A percentile compares a stretch with the other conserved stretches of the same genome.
phyloP scores from a whole-genome alignment of 805 yeast genomes.

The Candida xyloterini region DNA sequence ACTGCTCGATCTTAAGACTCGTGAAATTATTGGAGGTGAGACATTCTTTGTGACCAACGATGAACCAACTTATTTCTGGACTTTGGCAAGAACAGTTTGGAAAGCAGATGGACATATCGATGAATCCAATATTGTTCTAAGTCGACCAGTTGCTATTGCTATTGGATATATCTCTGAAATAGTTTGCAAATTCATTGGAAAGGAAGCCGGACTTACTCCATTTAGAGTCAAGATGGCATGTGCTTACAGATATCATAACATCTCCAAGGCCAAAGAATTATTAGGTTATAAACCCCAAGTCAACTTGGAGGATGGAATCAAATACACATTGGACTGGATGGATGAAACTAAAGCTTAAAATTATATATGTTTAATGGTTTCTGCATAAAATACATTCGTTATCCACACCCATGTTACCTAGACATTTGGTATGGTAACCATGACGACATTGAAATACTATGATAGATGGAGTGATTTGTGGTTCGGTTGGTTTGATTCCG shows the following conservation, averaged over 20 bases:
- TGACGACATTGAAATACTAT: slow-evolving; percentile 64
- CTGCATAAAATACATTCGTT: slow-evolving; percentile 42
- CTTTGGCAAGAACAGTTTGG: slow-evolving; percentile 95
- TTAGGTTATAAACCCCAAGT: slow-evolving; percentile 82
- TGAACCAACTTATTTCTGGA: slow-evolving; percentile 94
- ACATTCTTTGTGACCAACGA: slow-evolving; percentile 90
- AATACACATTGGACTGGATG: slow-evolving; percentile 82
- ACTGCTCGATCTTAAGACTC: slow-evolving; percentile 46
- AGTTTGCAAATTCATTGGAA: slow-evolving; percentile 65
- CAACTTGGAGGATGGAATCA: slow-evolving; percentile 74
- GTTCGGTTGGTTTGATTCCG: slow-evolving; percentile 12
- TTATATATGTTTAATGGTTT: background rate
- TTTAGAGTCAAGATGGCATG: slow-evolving; percentile 91
- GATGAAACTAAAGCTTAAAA: slow-evolving; percentile 49
- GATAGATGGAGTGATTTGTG: slow-evolving; percentile 30
- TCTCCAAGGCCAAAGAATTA: slow-evolving; percentile 74
- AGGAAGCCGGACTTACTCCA: slow-evolving; percentile 93
- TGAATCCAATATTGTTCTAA: slow-evolving; percentile 61
- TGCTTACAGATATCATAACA: slow-evolving; percentile 91
- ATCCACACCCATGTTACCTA: slow-evolving; percentile 44
- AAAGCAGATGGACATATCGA: slow-evolving; percentile 90
- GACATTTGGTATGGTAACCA: slow-evolving; percentile 59
- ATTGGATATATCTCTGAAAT: slow-evolving; percentile 81
- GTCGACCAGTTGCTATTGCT: slow-evolving; percentile 70
- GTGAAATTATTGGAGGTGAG: slow-evolving; percentile 68